Conservation (phyloP, 768 basidiomycete genomes). For the Tricholoma saponaceum region DNA sequence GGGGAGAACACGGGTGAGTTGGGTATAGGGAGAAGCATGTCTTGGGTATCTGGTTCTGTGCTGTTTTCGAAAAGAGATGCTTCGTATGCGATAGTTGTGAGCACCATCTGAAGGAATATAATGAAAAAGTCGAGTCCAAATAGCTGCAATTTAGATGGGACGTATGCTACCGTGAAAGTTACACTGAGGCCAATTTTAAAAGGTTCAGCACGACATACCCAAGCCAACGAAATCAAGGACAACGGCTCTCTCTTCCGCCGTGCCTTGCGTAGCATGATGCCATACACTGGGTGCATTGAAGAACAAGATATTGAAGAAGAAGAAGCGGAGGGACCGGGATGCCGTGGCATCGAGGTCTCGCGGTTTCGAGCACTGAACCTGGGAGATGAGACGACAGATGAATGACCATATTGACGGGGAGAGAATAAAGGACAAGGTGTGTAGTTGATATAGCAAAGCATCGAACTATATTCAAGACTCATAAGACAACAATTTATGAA, state of each 20-base stretch:
- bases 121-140: slow-evolving; percentile 67
- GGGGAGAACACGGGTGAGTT: slow-evolving; percentile 23
- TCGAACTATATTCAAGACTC: slow-evolving; percentile 49
- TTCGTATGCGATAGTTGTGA: slow-evolving; percentile 69
- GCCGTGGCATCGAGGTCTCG: slow-evolving; percentile 54
- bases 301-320: slow-evolving; percentile 53
- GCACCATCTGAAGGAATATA: slow-evolving; percentile 59
- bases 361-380: slow-evolving; percentile 64
- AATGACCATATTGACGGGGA: slow-evolving; percentile 62
- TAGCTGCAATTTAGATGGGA: slow-evolving; percentile 64
- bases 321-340: slow-evolving; percentile 61
- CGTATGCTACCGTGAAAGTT: slow-evolving; percentile 35
- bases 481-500: slow-evolving; percentile 6
- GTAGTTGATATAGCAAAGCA: slow-evolving; percentile 65
- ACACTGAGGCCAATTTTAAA: neutral
- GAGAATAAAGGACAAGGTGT: slow-evolving; percentile 73
- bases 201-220: slow-evolving; percentile 40
- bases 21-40: slow-evolving; percentile 31
- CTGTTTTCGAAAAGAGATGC: slow-evolving; percentile 38
- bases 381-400: slow-evolving; percentile 50
- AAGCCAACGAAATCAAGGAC: slow-evolving; percentile 78
- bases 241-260: slow-evolving; percentile 55
- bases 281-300: slow-evolving; percentile 60
- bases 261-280: slow-evolving; percentile 51
- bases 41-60: slow-evolving; percentile 34